Conservation (phyloP, 345 rosid genomes). For the Erysimum cheiranthoides region DNA sequence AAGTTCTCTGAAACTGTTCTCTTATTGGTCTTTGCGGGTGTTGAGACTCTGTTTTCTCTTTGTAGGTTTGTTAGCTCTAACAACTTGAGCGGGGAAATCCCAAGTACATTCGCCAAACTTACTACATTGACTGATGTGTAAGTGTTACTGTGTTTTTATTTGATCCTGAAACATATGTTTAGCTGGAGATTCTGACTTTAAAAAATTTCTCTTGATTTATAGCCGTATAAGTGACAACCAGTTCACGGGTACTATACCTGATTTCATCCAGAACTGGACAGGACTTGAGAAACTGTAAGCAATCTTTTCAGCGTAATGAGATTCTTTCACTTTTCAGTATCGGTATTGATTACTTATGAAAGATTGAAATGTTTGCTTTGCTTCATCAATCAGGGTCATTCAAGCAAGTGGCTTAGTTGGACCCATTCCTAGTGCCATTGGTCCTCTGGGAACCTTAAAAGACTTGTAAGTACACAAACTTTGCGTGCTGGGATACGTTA, state of each 20-base stretch:
- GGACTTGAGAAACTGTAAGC: slow-evolving; percentile 55
- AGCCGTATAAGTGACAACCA: slow-evolving; percentile 61
- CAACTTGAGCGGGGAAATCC: slow-evolving; percentile 56
- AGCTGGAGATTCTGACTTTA: background rate
- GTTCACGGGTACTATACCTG: slow-evolving; percentile 59
- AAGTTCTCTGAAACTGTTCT: background rate
- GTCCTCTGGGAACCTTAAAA: slow-evolving; percentile 19
- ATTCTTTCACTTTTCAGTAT: background rate
- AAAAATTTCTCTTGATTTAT: slow-evolving; percentile 1
- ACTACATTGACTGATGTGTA: slow-evolving; percentile 55
- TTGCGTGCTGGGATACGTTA: background rate
- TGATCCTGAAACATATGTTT: background rate
- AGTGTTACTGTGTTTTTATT: slow-evolving; percentile 25
- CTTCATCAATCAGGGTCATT: slow-evolving; percentile 42
- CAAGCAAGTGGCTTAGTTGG: slow-evolving; percentile 66
- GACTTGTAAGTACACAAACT: slow-evolving; percentile 47
- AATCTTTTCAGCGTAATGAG: background rate
- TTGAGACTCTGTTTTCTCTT: slow-evolving; percentile 21
- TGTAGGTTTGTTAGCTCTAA: slow-evolving; percentile 59
- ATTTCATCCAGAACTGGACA: slow-evolving; percentile 64
- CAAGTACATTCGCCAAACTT: slow-evolving; percentile 54
- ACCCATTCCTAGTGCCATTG: slow-evolving; percentile 54
- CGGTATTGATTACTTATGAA: background rate
- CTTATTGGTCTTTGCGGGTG: background rate
- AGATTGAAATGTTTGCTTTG: background rate